Percentiles rank a stretch among this genome's conserved stretches.
phyloP scores from a whole-genome alignment of 2,329 filamentous ascomycete genomes.

The Esteya vermicola region DNA sequence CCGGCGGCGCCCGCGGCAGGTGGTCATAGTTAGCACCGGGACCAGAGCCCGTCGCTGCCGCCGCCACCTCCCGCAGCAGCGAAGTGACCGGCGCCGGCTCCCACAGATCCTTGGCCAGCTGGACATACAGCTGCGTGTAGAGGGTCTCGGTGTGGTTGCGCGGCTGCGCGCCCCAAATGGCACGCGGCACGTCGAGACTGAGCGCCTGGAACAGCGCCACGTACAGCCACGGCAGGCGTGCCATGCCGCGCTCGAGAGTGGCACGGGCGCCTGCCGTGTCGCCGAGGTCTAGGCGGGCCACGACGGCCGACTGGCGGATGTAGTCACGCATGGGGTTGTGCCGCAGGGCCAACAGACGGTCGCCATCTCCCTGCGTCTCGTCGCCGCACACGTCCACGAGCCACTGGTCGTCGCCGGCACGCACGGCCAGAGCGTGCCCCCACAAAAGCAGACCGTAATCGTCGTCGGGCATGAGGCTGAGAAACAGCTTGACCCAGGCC shows the following conservation, averaged over 20 bases:
- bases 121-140: constrained; percentile 61
- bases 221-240: constrained; percentile 72
- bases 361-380: constrained; percentile 17
- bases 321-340: constrained; percentile 34
- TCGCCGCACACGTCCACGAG: constrained; percentile 54
- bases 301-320: constrained; percentile 58
- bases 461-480: constrained; percentile 62
- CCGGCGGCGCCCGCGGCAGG: constrained; percentile 22
- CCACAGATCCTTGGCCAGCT: constrained; percentile 71
- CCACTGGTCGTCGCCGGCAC: constrained; percentile 62
- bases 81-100: constrained; percentile 58
- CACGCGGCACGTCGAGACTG: constrained; percentile 61
- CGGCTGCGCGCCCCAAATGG: constrained; percentile 68
- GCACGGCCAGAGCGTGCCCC: constrained; percentile 73
- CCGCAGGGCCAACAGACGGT: background rate
- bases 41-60: too few relatives aligned
- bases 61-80: constrained; percentile 54
- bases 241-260: constrained; percentile 53
- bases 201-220: constrained; percentile 67
- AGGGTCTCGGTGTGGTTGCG: constrained; percentile 52
- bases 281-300: constrained; percentile 61
- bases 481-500: constrained; percentile 81
- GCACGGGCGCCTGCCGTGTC: constrained; percentile 51
- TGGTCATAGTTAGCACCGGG: constrained; percentile 14
- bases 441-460: constrained; percentile 72